These are phyloP conservation scores for Clarireedia homoeocarpa DNA, from an alignment of 2,329 filamentous ascomycete species.

Conservation along the genomic window DNA sequence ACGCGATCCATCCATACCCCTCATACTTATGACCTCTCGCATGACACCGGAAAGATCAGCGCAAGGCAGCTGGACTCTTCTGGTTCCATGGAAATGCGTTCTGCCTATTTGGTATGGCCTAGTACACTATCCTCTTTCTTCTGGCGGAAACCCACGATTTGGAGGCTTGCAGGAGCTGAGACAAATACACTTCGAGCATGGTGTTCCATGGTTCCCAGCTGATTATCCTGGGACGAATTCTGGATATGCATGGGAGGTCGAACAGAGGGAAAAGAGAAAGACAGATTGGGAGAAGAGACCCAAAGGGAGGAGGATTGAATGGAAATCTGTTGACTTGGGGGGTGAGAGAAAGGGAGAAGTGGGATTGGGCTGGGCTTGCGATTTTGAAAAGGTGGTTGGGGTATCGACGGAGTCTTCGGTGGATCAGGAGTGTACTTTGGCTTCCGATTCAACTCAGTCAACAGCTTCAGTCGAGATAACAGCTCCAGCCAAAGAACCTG, in stretches of 20 bases:
- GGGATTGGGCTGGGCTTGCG: slow-evolving; percentile 73
- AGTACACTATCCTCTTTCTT: slow-evolving; percentile 72
- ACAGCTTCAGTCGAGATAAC: neutral
- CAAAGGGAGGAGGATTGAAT: slow-evolving; percentile 73
- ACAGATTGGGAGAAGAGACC: slow-evolving; percentile 68
- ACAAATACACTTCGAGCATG: slow-evolving; percentile 75
- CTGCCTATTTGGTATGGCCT: slow-evolving; percentile 77
- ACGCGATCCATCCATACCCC: slow-evolving; percentile 69
- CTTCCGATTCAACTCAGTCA: neutral
- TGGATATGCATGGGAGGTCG: slow-evolving; percentile 69
- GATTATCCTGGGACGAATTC: slow-evolving; percentile 76
- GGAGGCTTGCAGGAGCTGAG: slow-evolving; percentile 73
- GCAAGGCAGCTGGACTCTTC: slow-evolving; percentile 70
- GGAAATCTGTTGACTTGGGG: slow-evolving; percentile 66
- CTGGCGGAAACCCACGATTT: slow-evolving; percentile 73
- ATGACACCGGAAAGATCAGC: slow-evolving; percentile 38
- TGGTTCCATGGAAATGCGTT: slow-evolving; percentile 88
- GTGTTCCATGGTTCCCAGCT: slow-evolving; percentile 74
- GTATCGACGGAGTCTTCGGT: neutral
- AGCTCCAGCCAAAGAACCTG: neutral
- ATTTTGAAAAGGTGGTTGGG: slow-evolving; percentile 53
- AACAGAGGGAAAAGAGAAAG: slow-evolving; percentile 52
- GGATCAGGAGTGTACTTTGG: neutral
- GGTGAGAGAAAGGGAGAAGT: slow-evolving; percentile 71
- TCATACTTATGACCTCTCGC: slow-evolving; percentile 60